A percentile compares a stretch with the other conserved stretches of the same genome.
These are phyloP conservation scores for Penicillium cosmopolitanum DNA, from an alignment of 495 filamentous ascomycete genomes.

Conservation along the genomic window DNA sequence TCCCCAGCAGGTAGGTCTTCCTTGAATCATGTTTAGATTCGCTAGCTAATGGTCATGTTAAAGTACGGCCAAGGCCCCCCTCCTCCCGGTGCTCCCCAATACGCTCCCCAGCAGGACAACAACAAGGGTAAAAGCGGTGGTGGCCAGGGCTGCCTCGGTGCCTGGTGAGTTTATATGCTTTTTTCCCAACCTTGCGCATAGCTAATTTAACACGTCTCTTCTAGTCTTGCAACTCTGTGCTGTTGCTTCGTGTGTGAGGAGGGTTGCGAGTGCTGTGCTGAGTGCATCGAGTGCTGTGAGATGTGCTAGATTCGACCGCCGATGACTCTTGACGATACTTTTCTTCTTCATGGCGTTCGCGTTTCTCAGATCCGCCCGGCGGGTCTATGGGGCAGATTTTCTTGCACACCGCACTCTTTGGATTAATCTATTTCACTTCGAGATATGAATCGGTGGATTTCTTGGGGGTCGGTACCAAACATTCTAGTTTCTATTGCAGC, in stretches of 20 bases:
- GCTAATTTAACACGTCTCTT: slow-evolving; percentile 16
- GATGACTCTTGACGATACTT: slow-evolving; percentile 20
- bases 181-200: background rate
- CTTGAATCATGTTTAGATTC: background rate
- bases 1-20: slow-evolving; percentile 30
- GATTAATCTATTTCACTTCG: background rate
- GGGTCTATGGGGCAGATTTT: slow-evolving; percentile 11
- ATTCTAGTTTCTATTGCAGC: background rate
- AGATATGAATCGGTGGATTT: background rate
- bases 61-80: too few relatives aligned
- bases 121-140: slow-evolving; percentile 49
- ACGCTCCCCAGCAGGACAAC: slow-evolving; percentile 29
- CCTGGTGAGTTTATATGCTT: slow-evolving; percentile 49
- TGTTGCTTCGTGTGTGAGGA: slow-evolving; percentile 82
- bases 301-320: slow-evolving; percentile 45
- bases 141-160: slow-evolving; percentile 63
- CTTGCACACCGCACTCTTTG: slow-evolving; percentile 13
- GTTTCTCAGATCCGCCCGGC: slow-evolving; percentile 11
- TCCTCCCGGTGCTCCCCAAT: slow-evolving; percentile 3
- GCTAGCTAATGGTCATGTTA: background rate
- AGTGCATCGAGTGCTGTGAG: slow-evolving; percentile 67
- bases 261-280: slow-evolving; percentile 76
- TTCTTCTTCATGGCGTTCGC: slow-evolving; percentile 31
- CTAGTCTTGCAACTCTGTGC: slow-evolving; percentile 68
- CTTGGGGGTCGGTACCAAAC: background rate